phyloP scores from a whole-genome alignment of 2,329 filamentous ascomycete species.

The Fusarium nygamai region DNA sequence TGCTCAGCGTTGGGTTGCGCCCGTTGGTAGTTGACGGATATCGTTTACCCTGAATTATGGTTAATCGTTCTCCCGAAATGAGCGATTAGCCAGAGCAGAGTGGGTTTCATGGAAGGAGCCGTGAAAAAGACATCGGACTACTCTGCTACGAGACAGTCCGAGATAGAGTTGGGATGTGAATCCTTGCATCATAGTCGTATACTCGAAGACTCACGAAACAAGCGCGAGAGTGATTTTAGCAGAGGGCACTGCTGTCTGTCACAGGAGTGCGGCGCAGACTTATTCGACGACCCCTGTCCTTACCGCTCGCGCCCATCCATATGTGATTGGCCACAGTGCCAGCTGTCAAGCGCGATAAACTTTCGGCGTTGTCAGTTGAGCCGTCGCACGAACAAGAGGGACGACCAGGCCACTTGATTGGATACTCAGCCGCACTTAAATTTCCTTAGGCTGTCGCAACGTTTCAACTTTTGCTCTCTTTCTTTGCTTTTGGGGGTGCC shows the following conservation, averaged over 20 bases:
- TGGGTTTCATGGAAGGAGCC: neutral
- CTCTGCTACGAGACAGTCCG: neutral
- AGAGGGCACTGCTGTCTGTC: conserved; percentile 1
- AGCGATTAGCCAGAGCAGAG: neutral
- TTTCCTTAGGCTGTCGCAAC: conserved; percentile 15
- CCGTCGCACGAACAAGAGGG: conserved; percentile 6
- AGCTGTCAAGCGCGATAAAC: conserved; percentile 27
- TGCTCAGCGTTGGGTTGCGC: neutral
- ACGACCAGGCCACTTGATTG: conserved; percentile 16
- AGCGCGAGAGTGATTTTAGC: conserved; percentile 14
- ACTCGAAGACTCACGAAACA: conserved; percentile 22
- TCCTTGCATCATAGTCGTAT: neutral
- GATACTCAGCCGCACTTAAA: conserved; percentile 24
- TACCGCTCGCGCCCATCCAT: neutral
- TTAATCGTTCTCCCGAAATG: neutral
- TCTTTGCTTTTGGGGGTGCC: neutral
- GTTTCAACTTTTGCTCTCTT: conserved; percentile 17
- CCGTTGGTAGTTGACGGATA: neutral
- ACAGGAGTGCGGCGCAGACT: conserved; percentile 3
- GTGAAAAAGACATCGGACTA: neutral
- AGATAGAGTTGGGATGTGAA: conserved; percentile 6
- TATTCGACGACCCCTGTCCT: conserved; percentile 5
- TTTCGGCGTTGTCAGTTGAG: neutral
- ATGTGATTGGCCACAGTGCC: conserved; percentile 7
- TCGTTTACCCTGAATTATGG: neutral